These are phyloP conservation scores for Mortierella sp. DNA, from an alignment of 371 early-diverging fungal species.

Conservation along the genomic window DNA sequence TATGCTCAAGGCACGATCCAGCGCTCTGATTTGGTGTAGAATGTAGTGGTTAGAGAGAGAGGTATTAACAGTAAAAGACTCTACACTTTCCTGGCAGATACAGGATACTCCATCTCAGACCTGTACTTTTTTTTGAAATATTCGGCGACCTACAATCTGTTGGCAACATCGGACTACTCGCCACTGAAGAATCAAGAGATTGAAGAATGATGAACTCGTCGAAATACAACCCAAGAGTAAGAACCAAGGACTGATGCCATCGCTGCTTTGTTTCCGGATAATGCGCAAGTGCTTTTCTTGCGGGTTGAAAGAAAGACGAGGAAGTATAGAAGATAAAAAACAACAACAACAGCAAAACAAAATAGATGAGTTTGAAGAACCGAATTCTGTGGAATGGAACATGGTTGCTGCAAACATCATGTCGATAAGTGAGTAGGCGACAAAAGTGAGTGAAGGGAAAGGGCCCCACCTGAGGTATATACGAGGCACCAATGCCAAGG, in stretches of 20 bases:
- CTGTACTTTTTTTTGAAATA: background rate
- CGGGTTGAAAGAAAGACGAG: too few species aligned
- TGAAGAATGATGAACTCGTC: slow-evolving; percentile 82
- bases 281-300: slow-evolving; percentile 73
- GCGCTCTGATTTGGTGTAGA: slow-evolving; percentile 44
- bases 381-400: background rate
- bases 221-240: slow-evolving; percentile 87
- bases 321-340: background rate
- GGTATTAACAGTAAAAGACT: background rate
- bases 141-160: slow-evolving; percentile 62
- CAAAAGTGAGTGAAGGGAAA: too few species aligned
- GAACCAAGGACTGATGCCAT: slow-evolving; percentile 92
- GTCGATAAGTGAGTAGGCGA: background rate
- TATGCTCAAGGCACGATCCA: slow-evolving; percentile 77
- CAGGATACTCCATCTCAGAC: too few species aligned
- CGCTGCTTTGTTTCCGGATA: slow-evolving; percentile 76
- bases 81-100: too few species aligned
- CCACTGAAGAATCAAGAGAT: slow-evolving; percentile 86
- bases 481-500: slow-evolving; percentile 68
- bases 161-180: slow-evolving; percentile 81
- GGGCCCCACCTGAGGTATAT: slow-evolving; percentile 68
- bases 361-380: background rate
- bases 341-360: background rate
- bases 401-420: background rate
- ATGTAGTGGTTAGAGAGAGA: background rate